These are phyloP conservation scores for Monoraphidium neglectum DNA, from an alignment of 139 green algal species.

Conservation along the genomic window DNA sequence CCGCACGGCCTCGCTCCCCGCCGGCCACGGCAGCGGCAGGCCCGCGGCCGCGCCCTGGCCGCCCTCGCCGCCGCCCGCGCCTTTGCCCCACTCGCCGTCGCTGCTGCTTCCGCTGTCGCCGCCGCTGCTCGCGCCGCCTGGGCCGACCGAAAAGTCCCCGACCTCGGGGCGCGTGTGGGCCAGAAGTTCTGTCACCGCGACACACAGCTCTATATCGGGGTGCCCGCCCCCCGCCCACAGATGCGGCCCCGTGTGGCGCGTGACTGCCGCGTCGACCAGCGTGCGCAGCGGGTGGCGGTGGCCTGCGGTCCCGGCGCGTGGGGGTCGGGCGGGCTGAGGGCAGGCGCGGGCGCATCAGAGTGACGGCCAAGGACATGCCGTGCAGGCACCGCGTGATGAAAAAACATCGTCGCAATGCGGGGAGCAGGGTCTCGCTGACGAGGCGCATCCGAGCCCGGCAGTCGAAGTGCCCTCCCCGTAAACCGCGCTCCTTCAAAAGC, in stretches of 20 bases:
- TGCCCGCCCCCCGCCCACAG: constrained; percentile 21
- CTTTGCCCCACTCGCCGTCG: not conserved
- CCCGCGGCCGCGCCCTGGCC: not conserved
- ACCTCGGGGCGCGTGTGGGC: not conserved
- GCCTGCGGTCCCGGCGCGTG: constrained; percentile 11
- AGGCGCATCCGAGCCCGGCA: not conserved
- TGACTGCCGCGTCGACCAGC: constrained; percentile 27
- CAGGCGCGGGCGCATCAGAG: not conserved
- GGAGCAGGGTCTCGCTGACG: constrained; percentile 4
- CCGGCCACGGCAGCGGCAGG: constrained; percentile 29
- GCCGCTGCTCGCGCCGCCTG: not conserved
- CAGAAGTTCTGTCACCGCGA: constrained; percentile 18
- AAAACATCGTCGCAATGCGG: not conserved
- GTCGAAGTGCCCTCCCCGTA: not conserved
- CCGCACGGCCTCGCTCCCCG: constrained; percentile 17
- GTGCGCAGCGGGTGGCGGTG: constrained; percentile 24
- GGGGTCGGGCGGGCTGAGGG: not conserved
- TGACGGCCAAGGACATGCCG: not conserved
- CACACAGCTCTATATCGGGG: constrained; percentile 6
- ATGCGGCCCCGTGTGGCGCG: not conserved
- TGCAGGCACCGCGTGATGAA: not conserved
- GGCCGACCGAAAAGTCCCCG: constrained; percentile 2
- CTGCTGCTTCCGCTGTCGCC: constrained; percentile 10
- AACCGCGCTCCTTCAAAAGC: not conserved
- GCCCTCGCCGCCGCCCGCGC: not conserved